These are phyloP conservation scores for Trichosanthes cucumerina DNA, from an alignment of 306 rosid species.

Conservation along the genomic window DNA sequence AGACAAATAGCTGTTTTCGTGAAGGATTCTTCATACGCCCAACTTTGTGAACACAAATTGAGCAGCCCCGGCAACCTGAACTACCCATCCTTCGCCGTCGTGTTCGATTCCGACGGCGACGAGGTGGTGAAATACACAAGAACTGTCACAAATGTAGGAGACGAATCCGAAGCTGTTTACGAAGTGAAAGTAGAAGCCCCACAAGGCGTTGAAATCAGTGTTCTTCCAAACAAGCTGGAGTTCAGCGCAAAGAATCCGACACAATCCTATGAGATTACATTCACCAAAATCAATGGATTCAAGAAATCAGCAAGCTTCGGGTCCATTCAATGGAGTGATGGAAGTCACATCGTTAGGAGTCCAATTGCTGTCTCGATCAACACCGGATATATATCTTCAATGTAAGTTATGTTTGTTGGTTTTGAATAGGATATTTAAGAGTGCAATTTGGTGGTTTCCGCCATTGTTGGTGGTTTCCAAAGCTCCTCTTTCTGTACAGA, in stretches of 20 bases:
- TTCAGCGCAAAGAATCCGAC: slow-evolving; percentile 40
- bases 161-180: slow-evolving; percentile 50
- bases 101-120: slow-evolving; percentile 16
- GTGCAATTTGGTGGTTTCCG: neutral
- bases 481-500: neutral
- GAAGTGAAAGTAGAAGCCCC: slow-evolving; percentile 49
- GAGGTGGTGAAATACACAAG: slow-evolving; percentile 50
- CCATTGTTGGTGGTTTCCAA: neutral
- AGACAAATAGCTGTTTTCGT: slow-evolving; percentile 39
- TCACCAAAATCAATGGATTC: slow-evolving; percentile 13
- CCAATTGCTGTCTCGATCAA: slow-evolving; percentile 54
- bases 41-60: slow-evolving; percentile 31
- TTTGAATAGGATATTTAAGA: neutral
- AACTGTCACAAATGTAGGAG: slow-evolving; percentile 63
- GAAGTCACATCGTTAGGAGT: slow-evolving; percentile 59
- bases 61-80: slow-evolving; percentile 66
- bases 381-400: slow-evolving; percentile 35
- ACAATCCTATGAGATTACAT: slow-evolving; percentile 44
- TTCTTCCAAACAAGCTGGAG: slow-evolving; percentile 46
- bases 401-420: slow-evolving; percentile 19
- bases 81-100: slow-evolving; percentile 72
- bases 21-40: slow-evolving; percentile 27
- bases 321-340: slow-evolving; percentile 70
- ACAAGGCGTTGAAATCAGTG: slow-evolving; percentile 42
- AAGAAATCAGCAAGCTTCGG: slow-evolving; percentile 36